These are phyloP conservation scores for Podaxis sp. DNA, from an alignment of 768 basidiomycete genomes.

Conservation along the genomic window DNA sequence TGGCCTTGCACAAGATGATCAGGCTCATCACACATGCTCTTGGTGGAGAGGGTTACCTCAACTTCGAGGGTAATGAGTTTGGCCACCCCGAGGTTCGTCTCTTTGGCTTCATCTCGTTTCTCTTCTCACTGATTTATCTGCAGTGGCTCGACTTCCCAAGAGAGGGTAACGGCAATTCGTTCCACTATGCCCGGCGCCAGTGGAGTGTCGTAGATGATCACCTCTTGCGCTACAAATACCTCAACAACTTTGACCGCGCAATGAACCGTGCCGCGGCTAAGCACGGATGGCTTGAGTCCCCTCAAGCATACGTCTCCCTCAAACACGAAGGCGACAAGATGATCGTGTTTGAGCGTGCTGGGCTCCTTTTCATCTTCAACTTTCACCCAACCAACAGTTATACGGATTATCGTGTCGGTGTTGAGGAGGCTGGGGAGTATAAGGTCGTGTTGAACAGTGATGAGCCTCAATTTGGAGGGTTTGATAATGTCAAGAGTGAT, in stretches of 20 bases:
- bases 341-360: constrained; percentile 91
- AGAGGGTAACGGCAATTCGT: constrained; percentile 92
- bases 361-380: constrained; percentile 95
- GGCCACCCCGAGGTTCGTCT: constrained; percentile 87
- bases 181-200: constrained; percentile 95
- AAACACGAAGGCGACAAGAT: constrained; percentile 95
- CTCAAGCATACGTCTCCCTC: constrained; percentile 91
- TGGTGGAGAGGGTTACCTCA: constrained; percentile 96
- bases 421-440: constrained; percentile 86
- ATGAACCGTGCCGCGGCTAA: constrained; percentile 88
- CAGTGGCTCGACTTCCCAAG: constrained; percentile 99
- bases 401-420: constrained; percentile 91
- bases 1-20: constrained; percentile 97
- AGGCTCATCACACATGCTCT: constrained; percentile 87
- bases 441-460: constrained; percentile 79
- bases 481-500: constrained; percentile 70
- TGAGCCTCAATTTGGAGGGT: constrained; percentile 87
- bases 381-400: constrained; percentile 92
- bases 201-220: constrained; percentile 93
- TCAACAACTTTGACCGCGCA: constrained; percentile 89
- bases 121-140: neutral
- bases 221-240: constrained; percentile 86
- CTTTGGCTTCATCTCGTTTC: neutral
- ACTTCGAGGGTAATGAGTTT: constrained; percentile 98
- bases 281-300: constrained; percentile 81